Evolutionary conservation across 208 protist species (phyloP), one percentile per base, ranked within the genome.

Genomic region (Leishmania tarentolae): DNA sequence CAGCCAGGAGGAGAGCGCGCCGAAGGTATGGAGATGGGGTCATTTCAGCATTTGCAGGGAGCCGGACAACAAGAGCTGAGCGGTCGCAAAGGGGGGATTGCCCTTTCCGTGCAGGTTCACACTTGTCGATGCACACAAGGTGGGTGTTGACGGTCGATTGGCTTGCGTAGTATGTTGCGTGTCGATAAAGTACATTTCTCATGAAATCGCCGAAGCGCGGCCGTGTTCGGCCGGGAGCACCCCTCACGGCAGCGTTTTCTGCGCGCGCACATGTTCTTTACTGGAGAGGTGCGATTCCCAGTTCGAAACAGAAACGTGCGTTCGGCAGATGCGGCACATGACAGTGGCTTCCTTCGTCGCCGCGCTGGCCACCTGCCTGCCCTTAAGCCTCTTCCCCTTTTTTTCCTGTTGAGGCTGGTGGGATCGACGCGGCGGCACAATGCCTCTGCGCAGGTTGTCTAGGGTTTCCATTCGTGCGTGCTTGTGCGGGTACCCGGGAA

Each of bases 381-480:
- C 76, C 15, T 8, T 4, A 0, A 11, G 63, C 3, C 57, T 59
- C 47, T 35, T 46, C 56, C 35, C 50, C 28, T 57, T 83, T 40
- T 69, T 68, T 63, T 11, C 37, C 50, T n/a, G 76, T 9, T 65
- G 79, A 19, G 37, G 42, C 52, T 78, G 73, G 61, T 80, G 83
- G 63, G 86, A 66, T 74, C 90, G 86, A 0, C 92, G 90, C 44
- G 92, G 90, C 11, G 90, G 92, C 52, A 94, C 90, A 24, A 78
- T 84, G 59, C 87, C 92, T 9, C 86, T 86, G 50, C 75, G 76
- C 8, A 95, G 76, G 73, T 92, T 89, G 63, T 86, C 74, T 61
- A 90, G 74, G 42, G 85, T 89, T 77, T 95, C 90, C 92, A 95
- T 95, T 37, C 92, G 85, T n/a, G 79, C 75, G 86, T 95, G 92